These are phyloP conservation scores for Karstenula rhodostoma DNA, from an alignment of 2,329 filamentous ascomycete species.

Conservation along the genomic window DNA sequence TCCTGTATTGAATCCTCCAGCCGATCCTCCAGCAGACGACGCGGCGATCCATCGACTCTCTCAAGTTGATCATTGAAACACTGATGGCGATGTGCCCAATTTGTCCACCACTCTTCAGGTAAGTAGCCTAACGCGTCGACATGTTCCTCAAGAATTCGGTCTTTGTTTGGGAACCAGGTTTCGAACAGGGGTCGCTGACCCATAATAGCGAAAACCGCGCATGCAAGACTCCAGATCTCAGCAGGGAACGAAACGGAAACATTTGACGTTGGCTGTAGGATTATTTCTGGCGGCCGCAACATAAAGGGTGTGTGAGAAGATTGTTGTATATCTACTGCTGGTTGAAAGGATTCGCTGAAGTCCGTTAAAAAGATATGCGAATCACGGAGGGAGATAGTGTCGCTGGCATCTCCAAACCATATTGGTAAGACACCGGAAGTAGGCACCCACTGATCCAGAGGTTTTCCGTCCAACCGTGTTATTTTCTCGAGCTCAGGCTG, in stretches of 20 bases:
- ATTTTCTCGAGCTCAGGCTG: conserved; percentile 17
- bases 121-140: conserved; percentile 15
- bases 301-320: conserved; percentile 13
- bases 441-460: conserved; percentile 24
- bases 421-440: conserved; percentile 20
- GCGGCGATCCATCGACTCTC: conserved; percentile 15
- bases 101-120: conserved; percentile 17
- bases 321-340: conserved; percentile 11
- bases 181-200: conserved; percentile 15
- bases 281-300: conserved; percentile 15
- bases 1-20: conserved; percentile 18
- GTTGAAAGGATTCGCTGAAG: conserved; percentile 23
- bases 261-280: conserved; percentile 7
- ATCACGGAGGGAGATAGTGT: conserved; percentile 15
- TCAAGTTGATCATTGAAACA: conserved; percentile 17
- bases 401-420: conserved; percentile 17
- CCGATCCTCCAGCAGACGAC: conserved; percentile 17
- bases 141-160: conserved; percentile 18
- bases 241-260: conserved; percentile 12
- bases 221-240: conserved; percentile 22
- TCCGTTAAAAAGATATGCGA: conserved; percentile 19
- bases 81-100: conserved; percentile 12
- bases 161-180: conserved; percentile 11
- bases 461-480: conserved; percentile 16
- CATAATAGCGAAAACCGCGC: conserved; percentile 15